phyloP scores from a whole-genome alignment of 805 yeast species.

The Isabelozyma heimii region DNA sequence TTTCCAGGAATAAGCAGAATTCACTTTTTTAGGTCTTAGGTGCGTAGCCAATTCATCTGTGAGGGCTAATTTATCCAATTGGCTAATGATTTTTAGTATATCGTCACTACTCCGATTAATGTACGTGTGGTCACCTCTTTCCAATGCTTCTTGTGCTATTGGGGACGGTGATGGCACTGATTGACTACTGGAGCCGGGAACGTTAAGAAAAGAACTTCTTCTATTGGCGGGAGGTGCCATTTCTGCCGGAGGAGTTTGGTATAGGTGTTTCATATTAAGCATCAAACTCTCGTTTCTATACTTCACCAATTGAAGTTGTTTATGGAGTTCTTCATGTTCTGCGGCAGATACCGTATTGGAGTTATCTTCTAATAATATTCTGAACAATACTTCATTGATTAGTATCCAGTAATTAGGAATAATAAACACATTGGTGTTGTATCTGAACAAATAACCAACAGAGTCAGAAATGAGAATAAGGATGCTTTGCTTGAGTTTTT shows the following conservation, averaged over 20 bases:
- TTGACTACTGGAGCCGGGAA: neutral
- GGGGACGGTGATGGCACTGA: neutral
- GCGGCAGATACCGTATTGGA: slow-evolving; percentile 18
- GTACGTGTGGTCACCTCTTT: slow-evolving; percentile 11
- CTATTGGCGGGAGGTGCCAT: neutral
- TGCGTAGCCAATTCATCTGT: slow-evolving; percentile 26
- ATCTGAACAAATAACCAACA: slow-evolving; percentile 42
- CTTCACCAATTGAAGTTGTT: slow-evolving; percentile 57
- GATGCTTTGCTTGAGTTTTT: slow-evolving; percentile 21
- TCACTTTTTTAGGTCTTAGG: slow-evolving; percentile 18
- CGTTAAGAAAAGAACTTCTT: neutral
- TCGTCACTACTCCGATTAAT: slow-evolving; percentile 27
- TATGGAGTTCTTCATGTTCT: slow-evolving; percentile 28
- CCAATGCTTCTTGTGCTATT: neutral
- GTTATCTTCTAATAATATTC: slow-evolving; percentile 24
- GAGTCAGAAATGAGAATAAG: slow-evolving; percentile 24
- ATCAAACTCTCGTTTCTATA: slow-evolving; percentile 72
- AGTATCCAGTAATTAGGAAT: slow-evolving; percentile 62
- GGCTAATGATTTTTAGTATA: slow-evolving; percentile 28
- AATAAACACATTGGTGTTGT: slow-evolving; percentile 58
- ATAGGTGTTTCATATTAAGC: slow-evolving; percentile 41
- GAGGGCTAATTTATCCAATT: slow-evolving; percentile 32
- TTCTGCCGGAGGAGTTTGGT: neutral
- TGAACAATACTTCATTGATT: slow-evolving; percentile 47
- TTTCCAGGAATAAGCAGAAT: slow-evolving; percentile 26